These are phyloP conservation scores for Avena insularis DNA, from an alignment of 176 grass and related monocot species.

Conservation along the genomic window DNA sequence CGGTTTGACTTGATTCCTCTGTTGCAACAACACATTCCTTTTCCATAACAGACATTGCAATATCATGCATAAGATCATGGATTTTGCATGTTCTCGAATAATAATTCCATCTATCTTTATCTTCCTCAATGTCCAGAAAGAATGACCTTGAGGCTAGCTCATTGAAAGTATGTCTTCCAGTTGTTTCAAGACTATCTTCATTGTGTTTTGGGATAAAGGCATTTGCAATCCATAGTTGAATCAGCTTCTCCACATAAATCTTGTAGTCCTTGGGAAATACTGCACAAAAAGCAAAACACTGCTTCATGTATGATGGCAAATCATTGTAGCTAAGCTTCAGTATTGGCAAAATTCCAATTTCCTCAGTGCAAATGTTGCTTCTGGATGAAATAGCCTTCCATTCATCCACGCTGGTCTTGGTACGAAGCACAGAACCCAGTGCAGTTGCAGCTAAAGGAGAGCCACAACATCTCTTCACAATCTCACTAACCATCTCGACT, in stretches of 20 bases:
- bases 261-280: constrained; percentile 37
- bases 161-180: not conserved
- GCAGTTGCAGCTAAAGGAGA: not conserved
- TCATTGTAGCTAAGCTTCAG: constrained; percentile 11
- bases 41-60: not conserved
- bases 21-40: not conserved
- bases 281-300: constrained; percentile 31
- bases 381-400: not conserved
- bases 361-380: not conserved
- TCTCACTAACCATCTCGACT: not conserved
- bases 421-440: not conserved
- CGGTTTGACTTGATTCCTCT: no score
- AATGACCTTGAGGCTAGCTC: not conserved
- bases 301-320: not conserved
- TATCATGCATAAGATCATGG: constrained; percentile 9
- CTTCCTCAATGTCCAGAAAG: not conserved
- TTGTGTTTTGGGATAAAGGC: not conserved
- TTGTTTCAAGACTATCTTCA: not conserved
- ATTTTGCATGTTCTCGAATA: not conserved
- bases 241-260: not conserved
- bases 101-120: accelerated
- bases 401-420: not conserved
- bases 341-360: not conserved
- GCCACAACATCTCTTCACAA: not conserved
- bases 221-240: not conserved